Conservation (phyloP, 2,329 filamentous ascomycete species). For the Chrysoporthe cubensis region DNA sequence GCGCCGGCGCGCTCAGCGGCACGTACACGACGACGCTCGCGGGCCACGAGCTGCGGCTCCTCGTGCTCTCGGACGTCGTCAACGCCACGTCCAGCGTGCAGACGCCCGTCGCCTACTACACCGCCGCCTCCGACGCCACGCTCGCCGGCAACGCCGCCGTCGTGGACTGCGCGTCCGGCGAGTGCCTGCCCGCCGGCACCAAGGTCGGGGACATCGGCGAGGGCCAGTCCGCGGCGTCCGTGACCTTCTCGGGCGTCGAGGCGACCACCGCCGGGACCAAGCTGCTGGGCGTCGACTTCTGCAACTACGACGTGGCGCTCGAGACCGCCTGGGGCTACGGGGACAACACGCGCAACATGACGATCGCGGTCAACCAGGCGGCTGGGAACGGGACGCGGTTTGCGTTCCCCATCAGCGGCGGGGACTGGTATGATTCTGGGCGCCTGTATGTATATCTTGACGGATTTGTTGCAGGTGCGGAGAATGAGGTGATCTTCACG, state of each 20-base stretch:
- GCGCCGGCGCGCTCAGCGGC: conserved; percentile 40
- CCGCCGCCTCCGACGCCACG: conserved; percentile 40
- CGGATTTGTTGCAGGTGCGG: conserved; percentile 47
- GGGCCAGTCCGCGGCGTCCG: conserved; percentile 35
- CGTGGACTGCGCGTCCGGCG: conserved; percentile 40
- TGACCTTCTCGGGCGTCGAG: conserved; percentile 41
- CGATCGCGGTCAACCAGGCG: conserved; percentile 50
- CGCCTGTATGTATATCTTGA: conserved; percentile 48
- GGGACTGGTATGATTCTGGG: conserved; percentile 55
- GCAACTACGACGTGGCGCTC: conserved; percentile 56
- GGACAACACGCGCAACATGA: conserved; percentile 54
- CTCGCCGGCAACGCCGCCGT: conserved; percentile 42
- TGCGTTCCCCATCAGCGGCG: conserved; percentile 54
- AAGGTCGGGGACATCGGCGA: conserved; percentile 47
- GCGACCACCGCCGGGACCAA: conserved; percentile 39
- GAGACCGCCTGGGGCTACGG: conserved; percentile 47
- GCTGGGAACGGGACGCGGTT: conserved; percentile 44
- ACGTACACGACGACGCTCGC: conserved; percentile 39
- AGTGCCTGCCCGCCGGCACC: conserved; percentile 47
- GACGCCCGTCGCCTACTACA: conserved; percentile 43
- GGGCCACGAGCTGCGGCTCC: conserved; percentile 45
- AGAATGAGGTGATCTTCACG: conserved; percentile 44
- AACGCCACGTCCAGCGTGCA: conserved; percentile 27
- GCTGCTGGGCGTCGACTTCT: conserved; percentile 52
- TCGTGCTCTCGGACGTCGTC: conserved; percentile 43